Conservation (phyloP, 2,329 filamentous ascomycete species). For the Aureobasidium sp. region DNA sequence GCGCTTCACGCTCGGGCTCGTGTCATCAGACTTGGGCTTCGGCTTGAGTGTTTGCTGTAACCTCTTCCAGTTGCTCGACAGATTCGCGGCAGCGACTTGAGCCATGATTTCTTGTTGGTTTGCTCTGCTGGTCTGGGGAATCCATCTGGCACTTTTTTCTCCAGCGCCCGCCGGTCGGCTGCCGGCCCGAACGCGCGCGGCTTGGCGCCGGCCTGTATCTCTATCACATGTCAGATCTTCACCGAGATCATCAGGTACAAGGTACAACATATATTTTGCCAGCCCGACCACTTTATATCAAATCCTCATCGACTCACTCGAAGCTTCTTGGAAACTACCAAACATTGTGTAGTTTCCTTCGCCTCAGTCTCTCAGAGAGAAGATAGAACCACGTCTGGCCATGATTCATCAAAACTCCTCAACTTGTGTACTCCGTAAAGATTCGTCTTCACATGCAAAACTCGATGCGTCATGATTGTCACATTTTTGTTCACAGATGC, state of each 20-base stretch:
- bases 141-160: background rate
- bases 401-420: background rate
- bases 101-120: background rate
- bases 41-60: slow-evolving; percentile 51
- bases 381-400: background rate
- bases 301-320: background rate
- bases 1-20: slow-evolving; percentile 26
- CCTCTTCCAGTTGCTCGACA: slow-evolving; percentile 66
- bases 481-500: too few species aligned
- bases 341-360: too few species aligned
- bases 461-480: background rate
- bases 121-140: background rate
- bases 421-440: background rate
- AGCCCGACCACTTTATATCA: background rate
- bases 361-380: too few species aligned
- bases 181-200: background rate
- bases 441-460: background rate
- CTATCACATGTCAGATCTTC: slow-evolving; percentile 3
- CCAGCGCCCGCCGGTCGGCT: background rate
- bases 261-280: background rate
- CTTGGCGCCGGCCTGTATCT: background rate
- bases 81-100: slow-evolving; percentile 21
- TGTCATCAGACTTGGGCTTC: slow-evolving; percentile 14
- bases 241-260: background rate
- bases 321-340: too few species aligned